A percentile compares a stretch with the other conserved stretches of the same genome.
These are phyloP conservation scores for Stagonosporopsis tanaceti DNA, from an alignment of 2,329 filamentous ascomycete genomes.

Conservation along the genomic window DNA sequence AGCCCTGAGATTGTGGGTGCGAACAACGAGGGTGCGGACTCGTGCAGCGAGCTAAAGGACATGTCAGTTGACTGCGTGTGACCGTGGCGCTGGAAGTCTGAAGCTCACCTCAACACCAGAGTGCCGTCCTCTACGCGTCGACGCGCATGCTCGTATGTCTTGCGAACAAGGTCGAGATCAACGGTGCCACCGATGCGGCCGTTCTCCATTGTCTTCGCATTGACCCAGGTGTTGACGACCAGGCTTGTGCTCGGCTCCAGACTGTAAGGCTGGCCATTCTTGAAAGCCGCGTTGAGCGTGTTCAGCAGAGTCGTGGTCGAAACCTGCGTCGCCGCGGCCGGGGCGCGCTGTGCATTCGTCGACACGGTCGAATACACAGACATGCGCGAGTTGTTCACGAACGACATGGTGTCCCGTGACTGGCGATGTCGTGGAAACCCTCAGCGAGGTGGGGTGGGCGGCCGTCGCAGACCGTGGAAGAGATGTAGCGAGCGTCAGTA, in stretches of 20 bases:
- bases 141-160: constrained; percentile 96
- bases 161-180: constrained; percentile 77
- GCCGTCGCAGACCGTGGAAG: constrained; percentile 9
- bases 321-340: constrained; percentile 69
- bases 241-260: constrained; percentile 91
- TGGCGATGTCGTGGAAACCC: constrained; percentile 7
- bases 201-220: constrained; percentile 74
- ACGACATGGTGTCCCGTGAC: constrained; percentile 49
- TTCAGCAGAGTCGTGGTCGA: constrained; percentile 94
- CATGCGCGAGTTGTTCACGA: constrained; percentile 67
- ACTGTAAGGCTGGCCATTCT: constrained; percentile 80
- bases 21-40: constrained; percentile 85
- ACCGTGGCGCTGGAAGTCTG: not conserved
- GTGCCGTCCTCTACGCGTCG: constrained; percentile 95
- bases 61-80: not conserved
- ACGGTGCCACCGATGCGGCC: constrained; percentile 78
- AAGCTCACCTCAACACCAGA: constrained; percentile 80
- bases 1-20: constrained; percentile 81
- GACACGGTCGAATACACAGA: constrained; percentile 70
- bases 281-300: constrained; percentile 87
- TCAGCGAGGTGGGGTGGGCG: constrained; percentile 6
- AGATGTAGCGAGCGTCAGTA: constrained; percentile 30
- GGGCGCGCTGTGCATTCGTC: constrained; percentile 61
- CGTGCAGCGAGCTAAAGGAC: constrained; percentile 80
- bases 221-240: constrained; percentile 95